A percentile compares a stretch with the other conserved stretches of the same genome.
Conservation (phyloP, 2,329 filamentous ascomycete species). For the Aspergillus aculeatus region DNA sequence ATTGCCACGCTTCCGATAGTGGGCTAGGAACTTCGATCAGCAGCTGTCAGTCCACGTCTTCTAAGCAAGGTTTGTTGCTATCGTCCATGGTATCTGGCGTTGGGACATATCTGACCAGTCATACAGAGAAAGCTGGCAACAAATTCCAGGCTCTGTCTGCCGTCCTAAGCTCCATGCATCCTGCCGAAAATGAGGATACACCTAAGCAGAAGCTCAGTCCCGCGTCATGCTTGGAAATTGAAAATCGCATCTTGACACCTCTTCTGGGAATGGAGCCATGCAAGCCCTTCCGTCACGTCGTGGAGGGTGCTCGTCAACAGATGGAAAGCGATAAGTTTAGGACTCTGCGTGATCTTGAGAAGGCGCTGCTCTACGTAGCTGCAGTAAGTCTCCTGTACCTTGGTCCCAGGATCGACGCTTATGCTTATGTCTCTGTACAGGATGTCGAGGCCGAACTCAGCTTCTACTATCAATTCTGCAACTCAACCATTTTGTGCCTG, state of each 20-base stretch:
- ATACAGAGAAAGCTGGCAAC: slow-evolving; percentile 26
- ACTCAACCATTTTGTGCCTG: slow-evolving; percentile 85
- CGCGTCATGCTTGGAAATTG: slow-evolving; percentile 73
- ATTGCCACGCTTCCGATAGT: slow-evolving; percentile 78
- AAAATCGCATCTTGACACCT: slow-evolving; percentile 74
- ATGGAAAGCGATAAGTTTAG: slow-evolving; percentile 83
- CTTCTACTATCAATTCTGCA: slow-evolving; percentile 83
- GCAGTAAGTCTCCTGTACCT: slow-evolving; percentile 74
- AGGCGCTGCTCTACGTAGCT: slow-evolving; percentile 85
- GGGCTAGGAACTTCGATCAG: slow-evolving; percentile 80
- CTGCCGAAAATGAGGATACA: slow-evolving; percentile 46
- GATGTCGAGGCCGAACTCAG: slow-evolving; percentile 53
- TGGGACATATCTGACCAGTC: slow-evolving; percentile 13
- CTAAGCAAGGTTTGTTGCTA: slow-evolving; percentile 45
- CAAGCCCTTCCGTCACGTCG: slow-evolving; percentile 76
- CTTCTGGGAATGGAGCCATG: slow-evolving; percentile 71
- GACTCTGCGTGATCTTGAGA: slow-evolving; percentile 90
- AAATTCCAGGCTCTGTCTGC: slow-evolving; percentile 45
- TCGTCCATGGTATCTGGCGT: background rate
- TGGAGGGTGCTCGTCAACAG: slow-evolving; percentile 73
- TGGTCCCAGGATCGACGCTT: slow-evolving; percentile 67
- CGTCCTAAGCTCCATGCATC: slow-evolving; percentile 61
- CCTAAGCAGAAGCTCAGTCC: slow-evolving; percentile 62
- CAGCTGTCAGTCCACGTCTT: slow-evolving; percentile 51
- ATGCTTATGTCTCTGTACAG: slow-evolving; percentile 51